Conservation (phyloP, 352 stramenopile species). For the Aphanomyces euteiches region DNA sequence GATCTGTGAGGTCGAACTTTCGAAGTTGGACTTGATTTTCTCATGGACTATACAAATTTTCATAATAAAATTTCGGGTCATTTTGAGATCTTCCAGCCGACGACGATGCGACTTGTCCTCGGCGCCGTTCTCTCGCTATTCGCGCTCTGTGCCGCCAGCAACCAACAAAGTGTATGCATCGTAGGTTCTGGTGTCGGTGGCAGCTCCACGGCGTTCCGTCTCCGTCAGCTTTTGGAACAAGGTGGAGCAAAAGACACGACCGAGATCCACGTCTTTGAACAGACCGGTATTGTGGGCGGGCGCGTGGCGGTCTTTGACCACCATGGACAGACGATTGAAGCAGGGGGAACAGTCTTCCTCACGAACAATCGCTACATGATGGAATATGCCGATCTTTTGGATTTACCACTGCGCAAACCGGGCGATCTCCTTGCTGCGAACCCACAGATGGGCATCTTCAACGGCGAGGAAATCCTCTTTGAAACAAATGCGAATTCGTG, state of each 20-base stretch:
- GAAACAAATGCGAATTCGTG: conserved; percentile 18
- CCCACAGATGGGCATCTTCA: conserved; percentile 30
- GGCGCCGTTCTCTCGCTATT: background rate
- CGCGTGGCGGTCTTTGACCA: conserved; percentile 30
- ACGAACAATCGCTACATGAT: conserved; percentile 34
- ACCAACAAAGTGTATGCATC: conserved; percentile 28
- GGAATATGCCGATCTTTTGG: conserved; percentile 25
- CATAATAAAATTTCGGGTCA: too few relatives aligned
- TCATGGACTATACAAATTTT: too few relatives aligned
- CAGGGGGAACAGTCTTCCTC: conserved; percentile 34
- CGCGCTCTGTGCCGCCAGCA: background rate
- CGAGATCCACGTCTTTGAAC: conserved; percentile 33
- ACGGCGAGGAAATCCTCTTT: conserved; percentile 34
- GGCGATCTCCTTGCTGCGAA: background rate
- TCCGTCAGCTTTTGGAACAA: background rate
- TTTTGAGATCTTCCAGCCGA: too few relatives aligned
- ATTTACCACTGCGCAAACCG: conserved; percentile 17
- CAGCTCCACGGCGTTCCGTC: conserved; percentile 26
- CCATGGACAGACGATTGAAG: conserved; percentile 29
- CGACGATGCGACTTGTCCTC: background rate
- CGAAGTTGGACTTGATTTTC: too few relatives aligned
- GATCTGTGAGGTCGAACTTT: too few relatives aligned
- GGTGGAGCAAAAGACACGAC: background rate
- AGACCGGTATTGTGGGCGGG: conserved; percentile 22
- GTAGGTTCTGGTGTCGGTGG: conserved; percentile 33